Conservation (phyloP, 768 basidiomycete genomes). For the Austroboletus eburneus region DNA sequence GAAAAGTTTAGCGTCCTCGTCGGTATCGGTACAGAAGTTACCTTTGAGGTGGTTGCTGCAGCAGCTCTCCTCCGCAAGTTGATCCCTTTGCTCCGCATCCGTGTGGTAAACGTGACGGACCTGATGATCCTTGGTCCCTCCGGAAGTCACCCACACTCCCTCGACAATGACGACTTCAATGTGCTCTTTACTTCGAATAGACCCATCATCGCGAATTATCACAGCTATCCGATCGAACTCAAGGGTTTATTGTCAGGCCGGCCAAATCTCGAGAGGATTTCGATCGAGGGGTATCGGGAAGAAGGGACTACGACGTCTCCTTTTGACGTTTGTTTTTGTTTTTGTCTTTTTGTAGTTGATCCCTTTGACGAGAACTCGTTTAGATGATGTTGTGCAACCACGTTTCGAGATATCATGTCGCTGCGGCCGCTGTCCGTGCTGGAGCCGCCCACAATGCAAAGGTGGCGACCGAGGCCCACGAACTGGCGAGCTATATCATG, state of each 20-base stretch:
- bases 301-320: conserved; percentile 81
- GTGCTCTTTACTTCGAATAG: conserved; percentile 69
- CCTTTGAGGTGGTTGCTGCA: conserved; percentile 85
- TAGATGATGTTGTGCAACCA: conserved; percentile 75
- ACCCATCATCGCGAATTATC: conserved; percentile 78
- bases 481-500: conserved; percentile 50
- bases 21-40: conserved; percentile 84
- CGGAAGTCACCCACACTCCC: conserved; percentile 75
- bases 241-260: conserved; percentile 62
- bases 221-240: conserved; percentile 74
- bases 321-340: conserved; percentile 54
- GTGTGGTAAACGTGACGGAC: conserved; percentile 88
- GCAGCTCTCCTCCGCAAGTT: conserved; percentile 71
- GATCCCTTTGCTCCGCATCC: conserved; percentile 69
- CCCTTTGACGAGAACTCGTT: not conserved
- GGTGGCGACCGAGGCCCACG: conserved; percentile 57
- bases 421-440: conserved; percentile 54
- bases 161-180: conserved; percentile 57
- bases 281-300: conserved; percentile 61
- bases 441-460: conserved; percentile 48
- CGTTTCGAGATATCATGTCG: conserved; percentile 65
- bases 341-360: not conserved
- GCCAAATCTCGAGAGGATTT: conserved; percentile 44
- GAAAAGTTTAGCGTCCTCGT: conserved; percentile 57
- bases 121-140: conserved; percentile 72